These are phyloP conservation scores for Eimeria tenella DNA, from an alignment of 169 alveolate genomes.

Conservation along the genomic window DNA sequence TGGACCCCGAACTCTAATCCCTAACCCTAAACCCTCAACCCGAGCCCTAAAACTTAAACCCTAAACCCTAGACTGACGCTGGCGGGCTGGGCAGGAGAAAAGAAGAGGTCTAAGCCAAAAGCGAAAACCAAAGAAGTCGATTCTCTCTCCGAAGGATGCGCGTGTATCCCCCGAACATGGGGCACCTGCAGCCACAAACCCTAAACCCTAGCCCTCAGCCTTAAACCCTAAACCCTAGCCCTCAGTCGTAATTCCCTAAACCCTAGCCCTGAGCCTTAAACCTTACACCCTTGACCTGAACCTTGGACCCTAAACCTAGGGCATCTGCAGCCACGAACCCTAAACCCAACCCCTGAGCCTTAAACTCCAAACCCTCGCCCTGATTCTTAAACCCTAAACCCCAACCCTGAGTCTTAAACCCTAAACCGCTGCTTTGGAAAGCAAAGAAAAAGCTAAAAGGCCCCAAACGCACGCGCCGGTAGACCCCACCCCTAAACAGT, in stretches of 20 bases:
- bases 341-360: neutral
- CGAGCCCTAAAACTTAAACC: neutral
- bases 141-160: conserved; percentile 80
- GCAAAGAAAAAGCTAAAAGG: neutral
- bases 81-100: conserved; percentile 78
- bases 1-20: too few relatives aligned
- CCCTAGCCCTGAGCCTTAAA: neutral
- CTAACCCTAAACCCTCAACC: too few relatives aligned
- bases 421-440: neutral
- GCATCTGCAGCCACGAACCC: conserved; percentile 68
- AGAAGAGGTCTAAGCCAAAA: conserved; percentile 76
- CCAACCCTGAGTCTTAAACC: neutral
- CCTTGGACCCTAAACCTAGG: conserved; percentile 74
- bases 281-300: neutral
- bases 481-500: neutral
- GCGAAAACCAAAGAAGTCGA: conserved; percentile 84
- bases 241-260: neutral
- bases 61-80: neutral
- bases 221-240: neutral
- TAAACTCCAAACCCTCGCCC: neutral
- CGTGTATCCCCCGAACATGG: conserved; percentile 80
- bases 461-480: neutral
- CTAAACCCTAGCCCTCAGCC: neutral
- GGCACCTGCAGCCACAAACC: conserved; percentile 72
- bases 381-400: neutral